Evolutionary conservation across 2,329 filamentous ascomycete genomes (phyloP).

Genomic region (Chrysoporthe puriensis): DNA sequence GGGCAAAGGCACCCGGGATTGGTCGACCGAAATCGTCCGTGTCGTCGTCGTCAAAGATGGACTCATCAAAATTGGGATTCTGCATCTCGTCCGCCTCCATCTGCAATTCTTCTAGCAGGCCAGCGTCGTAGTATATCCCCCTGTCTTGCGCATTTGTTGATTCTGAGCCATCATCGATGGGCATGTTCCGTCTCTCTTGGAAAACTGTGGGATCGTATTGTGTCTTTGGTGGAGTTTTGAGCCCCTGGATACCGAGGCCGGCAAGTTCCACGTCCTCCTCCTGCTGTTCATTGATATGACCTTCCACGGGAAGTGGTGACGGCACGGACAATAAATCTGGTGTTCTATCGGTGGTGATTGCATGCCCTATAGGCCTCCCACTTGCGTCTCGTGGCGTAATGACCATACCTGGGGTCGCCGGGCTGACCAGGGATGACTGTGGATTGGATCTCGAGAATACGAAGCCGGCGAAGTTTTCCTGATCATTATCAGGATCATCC

Average conservation of each 20-base stretch:
- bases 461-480: slow-evolving; percentile 65
- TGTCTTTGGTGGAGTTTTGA: slow-evolving; percentile 31
- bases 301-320: slow-evolving; percentile 28
- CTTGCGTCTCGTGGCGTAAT: slow-evolving; percentile 59
- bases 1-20: slow-evolving; percentile 61
- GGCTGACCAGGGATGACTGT: slow-evolving; percentile 54
- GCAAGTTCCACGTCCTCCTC: slow-evolving; percentile 34
- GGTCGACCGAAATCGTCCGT: slow-evolving; percentile 65
- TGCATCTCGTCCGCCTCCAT: slow-evolving; percentile 57
- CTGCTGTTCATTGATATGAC: not conserved
- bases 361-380: slow-evolving; percentile 61
- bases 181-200: slow-evolving; percentile 26
- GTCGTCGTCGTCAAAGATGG: slow-evolving; percentile 71
- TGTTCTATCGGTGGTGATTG: slow-evolving; percentile 52
- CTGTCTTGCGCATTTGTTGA: slow-evolving; percentile 46
- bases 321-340: slow-evolving; percentile 32
- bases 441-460: slow-evolving; percentile 60
- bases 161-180: slow-evolving; percentile 13
- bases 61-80: slow-evolving; percentile 68
- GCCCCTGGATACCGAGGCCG: slow-evolving; percentile 50
- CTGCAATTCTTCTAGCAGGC: slow-evolving; percentile 49
- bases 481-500: slow-evolving; percentile 56
- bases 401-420: slow-evolving; percentile 49
- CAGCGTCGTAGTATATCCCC: slow-evolving; percentile 73
- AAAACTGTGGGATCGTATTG: slow-evolving; percentile 30